phyloP scores from a whole-genome alignment of 192 early-diverging fungal species.

The Thamnidium elegans region DNA sequence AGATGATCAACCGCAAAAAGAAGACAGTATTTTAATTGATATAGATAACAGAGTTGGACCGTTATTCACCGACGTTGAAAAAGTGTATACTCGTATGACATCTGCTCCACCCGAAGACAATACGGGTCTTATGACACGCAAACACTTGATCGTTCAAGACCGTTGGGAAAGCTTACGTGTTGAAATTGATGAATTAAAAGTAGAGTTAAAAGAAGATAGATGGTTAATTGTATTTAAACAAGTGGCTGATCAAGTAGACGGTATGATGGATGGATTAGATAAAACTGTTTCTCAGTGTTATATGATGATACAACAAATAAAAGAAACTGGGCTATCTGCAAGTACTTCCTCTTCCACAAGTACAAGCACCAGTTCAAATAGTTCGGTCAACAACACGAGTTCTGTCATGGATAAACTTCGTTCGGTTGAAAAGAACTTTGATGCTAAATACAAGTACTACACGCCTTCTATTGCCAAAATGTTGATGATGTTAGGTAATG shows the following conservation, averaged over 20 bases:
- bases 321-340: conserved; percentile 7
- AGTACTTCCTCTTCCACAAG: conserved; percentile 23
- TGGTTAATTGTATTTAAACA: conserved; percentile 56
- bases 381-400: conserved; percentile 1
- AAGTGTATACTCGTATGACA: conserved; percentile 39
- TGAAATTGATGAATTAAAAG: conserved; percentile 54
- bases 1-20: conserved; percentile 19
- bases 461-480: conserved; percentile 52
- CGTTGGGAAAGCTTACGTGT: conserved; percentile 51
- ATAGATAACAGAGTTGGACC: conserved; percentile 53
- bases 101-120: conserved; percentile 27
- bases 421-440: conserved; percentile 52
- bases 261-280: conserved; percentile 57
- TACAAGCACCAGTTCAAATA: conserved; percentile 3
- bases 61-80: conserved; percentile 47
- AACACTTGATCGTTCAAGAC: conserved; percentile 38
- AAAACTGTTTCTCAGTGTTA: conserved; percentile 50
- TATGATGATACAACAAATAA: conserved; percentile 14
- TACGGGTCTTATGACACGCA: conserved; percentile 28
- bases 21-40: conserved; percentile 37
- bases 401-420: conserved; percentile 45
- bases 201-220: conserved; percentile 58
- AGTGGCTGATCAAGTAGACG: conserved; percentile 51
- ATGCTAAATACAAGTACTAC: conserved; percentile 57
- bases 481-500: conserved; percentile 52